These are phyloP conservation scores for Fistulina hepatica DNA, from an alignment of 1,284 basidiomycete species.

Conservation along the genomic window DNA sequence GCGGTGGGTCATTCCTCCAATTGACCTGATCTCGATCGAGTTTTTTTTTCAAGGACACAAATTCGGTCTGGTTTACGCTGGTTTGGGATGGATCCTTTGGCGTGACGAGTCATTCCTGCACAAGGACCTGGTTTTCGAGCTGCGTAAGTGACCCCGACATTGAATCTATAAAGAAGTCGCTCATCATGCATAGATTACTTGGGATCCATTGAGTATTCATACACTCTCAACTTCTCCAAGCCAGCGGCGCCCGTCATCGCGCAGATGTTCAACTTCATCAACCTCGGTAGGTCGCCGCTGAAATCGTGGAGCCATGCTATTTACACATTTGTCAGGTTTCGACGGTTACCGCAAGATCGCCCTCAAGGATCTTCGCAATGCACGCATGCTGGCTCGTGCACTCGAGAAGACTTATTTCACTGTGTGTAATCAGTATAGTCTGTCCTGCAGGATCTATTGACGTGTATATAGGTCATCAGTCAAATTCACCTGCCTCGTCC, in stretches of 20 bases:
- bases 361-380: slow-evolving; percentile 50
- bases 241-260: slow-evolving; percentile 85
- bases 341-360: slow-evolving; percentile 40
- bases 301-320: background rate
- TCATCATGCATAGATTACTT: slow-evolving; percentile 35
- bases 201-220: slow-evolving; percentile 54
- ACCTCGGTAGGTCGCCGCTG: background rate
- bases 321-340: slow-evolving; percentile 22
- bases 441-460: background rate
- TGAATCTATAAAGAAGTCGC: background rate
- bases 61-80: slow-evolving; percentile 53
- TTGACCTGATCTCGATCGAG: background rate
- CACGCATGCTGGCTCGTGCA: slow-evolving; percentile 53
- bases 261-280: slow-evolving; percentile 84
- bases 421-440: slow-evolving; percentile 14
- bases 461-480: slow-evolving; percentile 24
- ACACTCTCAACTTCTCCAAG: slow-evolving; percentile 92
- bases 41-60: slow-evolving; percentile 41
- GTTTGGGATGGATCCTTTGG: slow-evolving; percentile 62
- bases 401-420: slow-evolving; percentile 44
- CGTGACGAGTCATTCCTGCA: slow-evolving; percentile 42
- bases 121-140: slow-evolving; percentile 60
- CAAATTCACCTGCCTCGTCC: slow-evolving; percentile 27
- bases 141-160: slow-evolving; percentile 29
- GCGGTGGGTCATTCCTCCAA: background rate